phyloP scores from a whole-genome alignment of 345 rosid genomes.

The Zanthoxylum bungeanum region DNA sequence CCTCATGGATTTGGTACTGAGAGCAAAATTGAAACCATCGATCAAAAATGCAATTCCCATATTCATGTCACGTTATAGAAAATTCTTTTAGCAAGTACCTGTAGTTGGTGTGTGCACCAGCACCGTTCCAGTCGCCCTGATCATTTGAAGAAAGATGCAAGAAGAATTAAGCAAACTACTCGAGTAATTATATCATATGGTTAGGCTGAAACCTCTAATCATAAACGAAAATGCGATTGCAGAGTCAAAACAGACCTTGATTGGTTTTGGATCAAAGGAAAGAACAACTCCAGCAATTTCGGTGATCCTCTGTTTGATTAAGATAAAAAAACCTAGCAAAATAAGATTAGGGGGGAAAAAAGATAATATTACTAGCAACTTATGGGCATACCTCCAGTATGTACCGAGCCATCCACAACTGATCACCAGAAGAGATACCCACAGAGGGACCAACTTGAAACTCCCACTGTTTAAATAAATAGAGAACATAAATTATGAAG shows the following conservation, averaged over 20 bases:
- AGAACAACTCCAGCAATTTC: conserved; percentile 71
- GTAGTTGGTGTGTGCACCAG: conserved; percentile 90
- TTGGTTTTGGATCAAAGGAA: conserved; percentile 81
- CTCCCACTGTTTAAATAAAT: conserved; percentile 63
- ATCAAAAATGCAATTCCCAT: background rate
- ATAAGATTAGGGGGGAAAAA: no score
- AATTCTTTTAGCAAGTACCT: conserved; percentile 33
- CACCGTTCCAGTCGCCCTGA: conserved; percentile 93
- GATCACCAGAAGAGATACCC: conserved; percentile 76
- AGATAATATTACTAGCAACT: no score
- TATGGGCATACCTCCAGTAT: conserved; percentile 89
- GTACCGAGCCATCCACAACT: conserved; percentile 75
- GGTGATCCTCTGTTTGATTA: conserved; percentile 62
- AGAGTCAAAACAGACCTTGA: conserved; percentile 37
- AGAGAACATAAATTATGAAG: no score
- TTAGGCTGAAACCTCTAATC: no score
- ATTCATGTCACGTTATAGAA: no score
- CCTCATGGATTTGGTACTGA: conserved; percentile 80
- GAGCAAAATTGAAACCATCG: background rate
- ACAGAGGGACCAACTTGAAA: conserved; percentile 78
- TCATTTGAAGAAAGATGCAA: background rate
- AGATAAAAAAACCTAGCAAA: no score
- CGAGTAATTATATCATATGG: no score
- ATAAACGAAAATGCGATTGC: background rate
- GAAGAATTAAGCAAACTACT: background rate